Percentiles rank a stretch among this genome's conserved stretches.
These are phyloP conservation scores for Yamadazyma philogaea DNA, from an alignment of 805 yeast species.

Conservation along the genomic window DNA sequence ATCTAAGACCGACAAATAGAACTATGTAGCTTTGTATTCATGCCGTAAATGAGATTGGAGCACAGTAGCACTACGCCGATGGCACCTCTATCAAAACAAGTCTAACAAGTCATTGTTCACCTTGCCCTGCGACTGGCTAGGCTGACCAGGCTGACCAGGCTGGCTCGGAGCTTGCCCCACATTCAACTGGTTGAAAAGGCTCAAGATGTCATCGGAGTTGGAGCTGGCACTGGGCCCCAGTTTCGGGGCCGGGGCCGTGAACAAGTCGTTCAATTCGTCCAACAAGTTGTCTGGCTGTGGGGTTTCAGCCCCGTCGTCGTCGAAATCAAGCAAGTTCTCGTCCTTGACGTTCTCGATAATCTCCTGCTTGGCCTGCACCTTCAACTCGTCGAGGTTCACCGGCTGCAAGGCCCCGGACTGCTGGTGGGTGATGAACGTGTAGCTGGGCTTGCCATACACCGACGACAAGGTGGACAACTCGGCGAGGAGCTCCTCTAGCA, in stretches of 20 bases:
- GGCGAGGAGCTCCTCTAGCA: slow-evolving; percentile 63
- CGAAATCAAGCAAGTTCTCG: slow-evolving; percentile 84
- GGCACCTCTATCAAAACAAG: slow-evolving; percentile 22
- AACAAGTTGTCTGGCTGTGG: slow-evolving; percentile 42
- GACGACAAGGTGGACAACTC: slow-evolving; percentile 86
- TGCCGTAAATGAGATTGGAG: too few relatives aligned
- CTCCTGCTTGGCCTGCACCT: slow-evolving; percentile 73
- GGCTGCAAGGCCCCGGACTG: slow-evolving; percentile 22
- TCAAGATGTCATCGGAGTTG: slow-evolving; percentile 44
- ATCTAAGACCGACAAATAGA: not conserved
- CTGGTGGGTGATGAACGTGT: slow-evolving; percentile 51
- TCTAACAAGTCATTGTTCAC: slow-evolving; percentile 36
- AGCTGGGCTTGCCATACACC: slow-evolving; percentile 81
- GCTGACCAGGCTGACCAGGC: not conserved
- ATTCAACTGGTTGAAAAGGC: slow-evolving; percentile 34
- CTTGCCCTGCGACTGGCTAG: slow-evolving; percentile 4
- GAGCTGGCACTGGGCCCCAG: slow-evolving; percentile 9
- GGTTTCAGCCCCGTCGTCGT: slow-evolving; percentile 47
- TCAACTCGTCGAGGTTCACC: slow-evolving; percentile 65
- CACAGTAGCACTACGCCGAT: too few relatives aligned
- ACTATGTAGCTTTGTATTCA: not conserved
- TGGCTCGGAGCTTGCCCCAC: not conserved
- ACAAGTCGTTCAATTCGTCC: slow-evolving; percentile 75
- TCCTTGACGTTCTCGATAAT: slow-evolving; percentile 60
- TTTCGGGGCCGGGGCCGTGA: slow-evolving; percentile 21